phyloP scores from a whole-genome alignment of 495 filamentous ascomycete species.

The Thozetella sp. region DNA sequence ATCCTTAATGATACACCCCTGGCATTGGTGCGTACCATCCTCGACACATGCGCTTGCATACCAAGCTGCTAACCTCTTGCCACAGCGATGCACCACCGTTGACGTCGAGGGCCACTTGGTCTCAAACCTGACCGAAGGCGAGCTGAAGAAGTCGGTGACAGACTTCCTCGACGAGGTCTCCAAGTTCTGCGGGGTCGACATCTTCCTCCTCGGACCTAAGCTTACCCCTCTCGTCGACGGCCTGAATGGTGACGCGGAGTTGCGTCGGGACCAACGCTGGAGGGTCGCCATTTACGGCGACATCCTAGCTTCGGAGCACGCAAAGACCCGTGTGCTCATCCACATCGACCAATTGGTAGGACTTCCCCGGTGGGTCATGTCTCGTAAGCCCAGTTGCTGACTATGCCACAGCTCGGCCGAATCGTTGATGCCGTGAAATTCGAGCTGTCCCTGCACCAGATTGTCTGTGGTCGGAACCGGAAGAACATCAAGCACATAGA shows the following conservation, averaged over 20 bases:
- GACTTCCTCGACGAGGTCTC: constrained; percentile 84
- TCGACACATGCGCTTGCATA: constrained; percentile 2
- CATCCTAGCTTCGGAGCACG: constrained; percentile 92
- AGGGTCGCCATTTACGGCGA: constrained; percentile 94
- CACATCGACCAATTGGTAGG: constrained; percentile 96
- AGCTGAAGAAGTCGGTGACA: constrained; percentile 64
- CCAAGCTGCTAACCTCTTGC: constrained; percentile 11
- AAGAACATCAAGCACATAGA: constrained; percentile 98
- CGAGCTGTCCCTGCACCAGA: constrained; percentile 83
- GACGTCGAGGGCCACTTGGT: constrained; percentile 90
- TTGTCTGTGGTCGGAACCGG: constrained; percentile 87
- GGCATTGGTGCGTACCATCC: constrained; percentile 67
- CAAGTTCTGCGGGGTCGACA: constrained; percentile 87
- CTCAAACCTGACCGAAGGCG: constrained; percentile 72
- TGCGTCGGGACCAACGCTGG: constrained; percentile 72
- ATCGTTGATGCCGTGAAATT: constrained; percentile 80
- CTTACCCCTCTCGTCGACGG: constrained; percentile 65
- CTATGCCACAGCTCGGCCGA: constrained; percentile 70
- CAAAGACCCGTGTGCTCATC: constrained; percentile 92
- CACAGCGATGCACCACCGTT: constrained; percentile 85
- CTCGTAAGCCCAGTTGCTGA: constrained; percentile 15
- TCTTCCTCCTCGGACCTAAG: constrained; percentile 90
- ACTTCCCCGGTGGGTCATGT: constrained; percentile 7
- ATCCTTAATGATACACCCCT: constrained; percentile 87
- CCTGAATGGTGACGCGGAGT: constrained; percentile 53